Percentiles rank a stretch among this genome's conserved stretches.
Evolutionary conservation across 345 rosid species (phyloP).

Genomic region (Clausena lansium): DNA sequence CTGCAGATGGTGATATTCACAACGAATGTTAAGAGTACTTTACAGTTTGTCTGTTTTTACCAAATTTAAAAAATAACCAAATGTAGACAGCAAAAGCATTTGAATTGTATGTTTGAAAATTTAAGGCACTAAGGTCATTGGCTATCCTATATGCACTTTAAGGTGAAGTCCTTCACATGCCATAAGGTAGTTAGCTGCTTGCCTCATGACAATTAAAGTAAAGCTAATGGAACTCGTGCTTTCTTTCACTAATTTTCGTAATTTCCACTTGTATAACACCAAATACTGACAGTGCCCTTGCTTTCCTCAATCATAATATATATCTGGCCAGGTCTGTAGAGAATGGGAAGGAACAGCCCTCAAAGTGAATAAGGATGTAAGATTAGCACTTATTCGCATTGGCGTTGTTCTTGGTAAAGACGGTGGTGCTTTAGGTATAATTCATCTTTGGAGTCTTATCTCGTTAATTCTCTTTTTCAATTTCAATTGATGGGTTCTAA

Average conservation of each 20-base stretch:
- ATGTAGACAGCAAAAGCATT: too few species aligned
- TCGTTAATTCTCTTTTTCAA: not conserved
- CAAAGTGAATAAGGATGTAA: slow-evolving; percentile 68
- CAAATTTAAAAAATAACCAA: too few species aligned
- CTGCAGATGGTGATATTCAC: too few species aligned
- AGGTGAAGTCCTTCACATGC: not conserved
- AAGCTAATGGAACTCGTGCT: not conserved
- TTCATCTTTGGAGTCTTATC: slow-evolving; percentile 1
- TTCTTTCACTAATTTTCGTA: not conserved
- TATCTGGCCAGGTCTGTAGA: slow-evolving; percentile 71
- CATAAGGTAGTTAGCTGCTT: not conserved
- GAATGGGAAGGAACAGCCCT: slow-evolving; percentile 91
- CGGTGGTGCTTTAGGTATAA: slow-evolving; percentile 91
- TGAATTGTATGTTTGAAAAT: not conserved
- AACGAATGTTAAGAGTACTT: not conserved
- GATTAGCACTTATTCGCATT: slow-evolving; percentile 80
- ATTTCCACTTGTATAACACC: not conserved
- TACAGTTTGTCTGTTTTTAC: too few species aligned
- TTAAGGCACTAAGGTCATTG: not conserved
- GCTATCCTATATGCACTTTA: not conserved
- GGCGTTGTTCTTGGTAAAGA: slow-evolving; percentile 98
- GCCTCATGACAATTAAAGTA: not conserved
- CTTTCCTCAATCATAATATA: not conserved
- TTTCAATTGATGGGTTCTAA: not conserved
- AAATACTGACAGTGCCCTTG: not conserved